Base-by-base conservation (phyloP, 495 filamentous ascomycete species). In the Evernia prunastri region DNA sequence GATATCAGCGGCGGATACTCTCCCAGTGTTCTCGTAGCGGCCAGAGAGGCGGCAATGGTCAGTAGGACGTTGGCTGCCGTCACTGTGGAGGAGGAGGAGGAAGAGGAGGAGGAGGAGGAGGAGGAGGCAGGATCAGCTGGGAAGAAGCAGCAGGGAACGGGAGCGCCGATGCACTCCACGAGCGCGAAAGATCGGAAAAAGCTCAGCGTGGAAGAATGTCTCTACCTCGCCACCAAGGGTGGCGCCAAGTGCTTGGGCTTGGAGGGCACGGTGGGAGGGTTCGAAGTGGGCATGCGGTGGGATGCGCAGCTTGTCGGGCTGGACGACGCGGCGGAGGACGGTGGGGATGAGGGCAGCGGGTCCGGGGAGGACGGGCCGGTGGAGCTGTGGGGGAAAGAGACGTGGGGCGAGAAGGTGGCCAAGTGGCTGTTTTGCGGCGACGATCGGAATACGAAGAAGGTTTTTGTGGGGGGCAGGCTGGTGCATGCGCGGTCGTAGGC, bases 361-460 rank as follows among this genome's bases (percentile, higher is more conserved):
- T 42, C 36, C 0, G 31, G 9, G 4, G 59, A 60, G 18, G 53
- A 45, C 7, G 58, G 27, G 76, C 76, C 83, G 35, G 90, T 94
- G 9, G 90, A 96, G 79, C 70, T 93, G 12, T 96, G 92, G 80
- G 90, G 90, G n/a, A 87, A 82, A 80, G 91, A 96, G 80, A 81
- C 53, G 4, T 91, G 87, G 89, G 79, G 82, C 27, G 89, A 96
- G 59, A 81, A 77, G 70, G 71, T 96, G 13, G 87, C 88, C 29
- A 96, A 96, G 82, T 96, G 92, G 92, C 79, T 96, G 57, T 96
- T 85, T 77, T 87, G 82, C 60, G 92, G 92, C 1, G 89, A 94
- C 78, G 91, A 96, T 72, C 74, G 91, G 67, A 95, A 95, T 76
- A 88, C 88, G 3, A 76, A 74, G 68, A 81, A 75, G 59, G 92